A percentile compares a stretch with the other conserved stretches of the same genome.
phyloP scores from a whole-genome alignment of 1,284 basidiomycete species.

The Puccinia coronata region DNA sequence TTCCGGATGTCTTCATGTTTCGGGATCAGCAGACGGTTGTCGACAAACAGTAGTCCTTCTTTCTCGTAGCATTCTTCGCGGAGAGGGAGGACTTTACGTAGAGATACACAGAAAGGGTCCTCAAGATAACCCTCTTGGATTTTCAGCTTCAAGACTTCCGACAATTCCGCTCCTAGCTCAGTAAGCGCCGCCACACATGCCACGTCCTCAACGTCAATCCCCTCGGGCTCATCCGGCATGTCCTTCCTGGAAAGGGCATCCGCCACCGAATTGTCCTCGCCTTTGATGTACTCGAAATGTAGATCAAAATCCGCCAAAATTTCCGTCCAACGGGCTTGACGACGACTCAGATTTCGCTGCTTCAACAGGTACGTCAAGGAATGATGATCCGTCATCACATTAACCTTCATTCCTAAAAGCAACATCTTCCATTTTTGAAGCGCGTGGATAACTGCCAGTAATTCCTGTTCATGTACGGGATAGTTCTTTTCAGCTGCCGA shows the following conservation, averaged over 20 bases:
- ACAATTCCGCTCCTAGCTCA: neutral
- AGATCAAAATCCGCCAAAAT: slow-evolving; percentile 58
- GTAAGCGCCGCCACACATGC: neutral
- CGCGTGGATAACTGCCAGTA: no score
- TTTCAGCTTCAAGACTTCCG: neutral
- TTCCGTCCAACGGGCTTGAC: slow-evolving; percentile 61
- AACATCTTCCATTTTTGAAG: no score
- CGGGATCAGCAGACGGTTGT: neutral
- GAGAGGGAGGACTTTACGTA: neutral
- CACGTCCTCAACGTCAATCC: neutral
- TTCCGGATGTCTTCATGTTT: neutral
- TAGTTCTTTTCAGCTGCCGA: neutral
- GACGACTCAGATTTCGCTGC: slow-evolving; percentile 59
- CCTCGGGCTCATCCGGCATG: neutral
- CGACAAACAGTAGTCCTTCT: neutral
- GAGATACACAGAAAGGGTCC: neutral
- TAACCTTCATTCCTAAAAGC: slow-evolving; percentile 50
- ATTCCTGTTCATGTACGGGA: no score
- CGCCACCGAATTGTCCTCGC: slow-evolving; percentile 59
- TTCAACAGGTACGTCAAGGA: slow-evolving; percentile 60
- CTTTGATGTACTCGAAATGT: slow-evolving; percentile 58
- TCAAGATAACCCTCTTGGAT: neutral
- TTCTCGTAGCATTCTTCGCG: neutral
- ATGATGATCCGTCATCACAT: slow-evolving; percentile 61
- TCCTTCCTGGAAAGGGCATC: slow-evolving; percentile 58